Evolutionary conservation across 208 protist species (phyloP).

Genomic region (Acanthamoeba healyi): DNA sequence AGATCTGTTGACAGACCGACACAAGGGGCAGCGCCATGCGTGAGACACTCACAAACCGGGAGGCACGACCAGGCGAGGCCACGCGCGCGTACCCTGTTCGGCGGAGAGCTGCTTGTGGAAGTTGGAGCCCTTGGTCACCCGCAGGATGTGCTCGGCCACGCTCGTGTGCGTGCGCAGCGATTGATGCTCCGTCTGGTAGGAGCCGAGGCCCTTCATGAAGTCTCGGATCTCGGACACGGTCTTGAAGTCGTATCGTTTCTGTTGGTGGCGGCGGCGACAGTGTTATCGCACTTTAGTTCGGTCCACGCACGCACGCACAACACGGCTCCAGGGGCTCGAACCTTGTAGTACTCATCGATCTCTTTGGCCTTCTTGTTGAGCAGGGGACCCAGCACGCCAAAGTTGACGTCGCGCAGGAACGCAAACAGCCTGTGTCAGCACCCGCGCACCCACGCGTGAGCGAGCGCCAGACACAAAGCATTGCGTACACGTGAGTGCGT

Average conservation of each 20-base stretch:
- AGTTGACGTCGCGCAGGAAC: constrained; percentile 85
- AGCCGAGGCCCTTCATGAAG: constrained; percentile 79
- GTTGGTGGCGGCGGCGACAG: neutral
- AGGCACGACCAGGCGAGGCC: too few relatives aligned
- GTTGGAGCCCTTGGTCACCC: constrained; percentile 67
- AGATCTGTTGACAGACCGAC: constrained; percentile 61
- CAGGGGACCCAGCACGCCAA: constrained; percentile 77
- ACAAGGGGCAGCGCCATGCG: too few relatives aligned
- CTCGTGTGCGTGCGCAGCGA: constrained; percentile 83
- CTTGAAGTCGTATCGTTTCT: constrained; percentile 74
- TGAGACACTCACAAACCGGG: too few relatives aligned
- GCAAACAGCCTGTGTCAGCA: constrained; percentile 60
- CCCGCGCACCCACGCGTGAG: too few relatives aligned
- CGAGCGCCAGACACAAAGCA: too few relatives aligned
- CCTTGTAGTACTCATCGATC: constrained; percentile 85
- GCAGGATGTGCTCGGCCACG: constrained; percentile 80
- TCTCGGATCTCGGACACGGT: constrained; percentile 79
- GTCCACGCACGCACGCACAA: neutral
- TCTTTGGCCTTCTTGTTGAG: constrained; percentile 83
- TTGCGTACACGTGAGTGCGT: neutral
- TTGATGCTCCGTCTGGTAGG: constrained; percentile 81
- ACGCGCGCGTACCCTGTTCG: constrained; percentile 86
- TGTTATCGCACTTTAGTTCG: neutral
- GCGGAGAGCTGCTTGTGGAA: constrained; percentile 80
- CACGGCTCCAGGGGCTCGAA: neutral